Evolutionary conservation across 345 rosid genomes (phyloP), one percentile per base, ranked within the genome.

Genomic region (Anacardium occidentale): DNA sequence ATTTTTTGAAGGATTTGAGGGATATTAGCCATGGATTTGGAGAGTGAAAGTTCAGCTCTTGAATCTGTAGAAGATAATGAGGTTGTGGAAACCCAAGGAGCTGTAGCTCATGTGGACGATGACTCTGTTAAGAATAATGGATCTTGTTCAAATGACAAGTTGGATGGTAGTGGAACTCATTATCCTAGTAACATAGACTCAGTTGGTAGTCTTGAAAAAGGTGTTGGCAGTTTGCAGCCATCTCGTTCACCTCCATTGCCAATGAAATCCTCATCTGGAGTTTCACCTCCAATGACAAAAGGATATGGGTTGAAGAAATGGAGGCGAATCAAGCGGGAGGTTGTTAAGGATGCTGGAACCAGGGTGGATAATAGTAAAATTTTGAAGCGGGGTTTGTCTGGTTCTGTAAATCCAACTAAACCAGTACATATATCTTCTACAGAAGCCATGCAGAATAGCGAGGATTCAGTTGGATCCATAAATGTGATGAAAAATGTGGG

Each of bases 291-390:
- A 12, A 17, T 77, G 0, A 13, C 71, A 13, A 94, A 85, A 71
- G 93, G 96, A 5, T 82, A 69, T 70, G 97, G 98, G 20, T 76
- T 94, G 84, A 90, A 79, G 84, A 91, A 90, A 79, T 89, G 98
- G 98, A 85, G 83, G 84, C 81, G 98, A 47, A 73, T 90, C 64
- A 89, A 75, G 84, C 83, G 97, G 79, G 88, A 80, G 55, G 59
- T 79, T 73, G 82, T 78, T 50, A 86, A 85, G 81, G 96, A 86
- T 83, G 64, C 62, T 42, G 74, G 74, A 68, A 66, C 78, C 20
- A 65, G 40, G 57, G 62, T 65, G 50, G 94, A 90, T 65, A 76
- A 56, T 53, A 61, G 88, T 76, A 89, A 85, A 77, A 66, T 74
- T 71, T 77, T 89, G 83, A 95, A 95, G 74, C 85, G 98, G 55